Base-by-base conservation (phyloP, 169 alveolate species). In the Besnoitia besnoiti region DNA sequence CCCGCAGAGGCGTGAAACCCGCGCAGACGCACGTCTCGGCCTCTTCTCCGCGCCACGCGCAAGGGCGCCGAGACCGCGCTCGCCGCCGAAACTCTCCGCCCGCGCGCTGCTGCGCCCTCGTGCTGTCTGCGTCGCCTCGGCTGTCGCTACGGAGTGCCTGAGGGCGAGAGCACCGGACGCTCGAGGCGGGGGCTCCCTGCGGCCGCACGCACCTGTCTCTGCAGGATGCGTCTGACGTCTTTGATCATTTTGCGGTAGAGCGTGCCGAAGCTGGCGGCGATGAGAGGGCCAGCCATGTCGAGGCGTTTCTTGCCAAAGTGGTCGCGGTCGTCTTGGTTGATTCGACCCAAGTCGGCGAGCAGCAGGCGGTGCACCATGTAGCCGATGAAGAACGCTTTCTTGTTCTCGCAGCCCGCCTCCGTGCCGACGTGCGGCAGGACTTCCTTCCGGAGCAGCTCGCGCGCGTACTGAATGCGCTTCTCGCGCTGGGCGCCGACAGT, bases 221-320 rank as follows among this genome's bases (percentile, higher is more conserved):
- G 99, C 80, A 98, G 92, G 19, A 96, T 95, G 62, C 99, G 96
- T 91, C 97, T 96, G 59, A 99, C 99, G 91, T 98, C 99, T 94
- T 98, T 98, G 44, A 97, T 98, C 97, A 98, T 91, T 90, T 97
- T 97, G 91, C 99, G 95, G 95, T 99, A 98, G 47, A 98, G 96
- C 0, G 98, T 96, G 79, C 99, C 99, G 97, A 99, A 99, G 51
- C 99, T 96, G n/a, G 99, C 97, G 40, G 99, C 99, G 96, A 99
- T 97, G 82, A 99, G 96, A 1, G 99, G 98, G 0, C 99, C 99
- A 33, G 99, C 99, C 97, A 99, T 96, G 96, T 99, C 99, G 50
- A 99, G 94, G 94, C 99, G 97, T 95, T 99, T 99, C 97, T 99
- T 99, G 19, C 99, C 99, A 95, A 99, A 99, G 95, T 99, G 99